These are phyloP conservation scores for Theobroma grandiflorum DNA, from an alignment of 441 rosid genomes.

Conservation along the genomic window DNA sequence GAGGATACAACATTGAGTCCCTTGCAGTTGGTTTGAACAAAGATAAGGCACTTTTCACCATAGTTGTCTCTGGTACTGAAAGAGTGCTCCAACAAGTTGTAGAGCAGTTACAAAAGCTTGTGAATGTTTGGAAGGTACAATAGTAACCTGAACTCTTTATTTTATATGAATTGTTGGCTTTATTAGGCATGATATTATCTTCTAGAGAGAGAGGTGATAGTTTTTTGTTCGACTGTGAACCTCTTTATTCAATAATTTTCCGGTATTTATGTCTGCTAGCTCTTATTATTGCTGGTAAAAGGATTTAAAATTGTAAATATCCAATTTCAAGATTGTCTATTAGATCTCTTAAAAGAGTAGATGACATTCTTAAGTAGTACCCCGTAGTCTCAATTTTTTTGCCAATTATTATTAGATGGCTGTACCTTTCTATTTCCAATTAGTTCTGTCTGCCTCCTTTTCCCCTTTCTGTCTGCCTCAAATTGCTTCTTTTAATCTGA, in stretches of 20 bases:
- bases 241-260: not conserved
- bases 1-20: conserved; percentile 78
- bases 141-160: not conserved
- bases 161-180: not conserved
- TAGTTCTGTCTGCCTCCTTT: not conserved
- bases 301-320: not conserved
- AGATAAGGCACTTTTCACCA: conserved; percentile 76
- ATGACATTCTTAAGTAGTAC: not conserved
- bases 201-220: not conserved
- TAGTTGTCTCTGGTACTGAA: conserved; percentile 75
- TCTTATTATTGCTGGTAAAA: not conserved
- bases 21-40: conserved; percentile 75
- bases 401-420: not conserved
- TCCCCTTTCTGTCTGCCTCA: conserved; percentile 11
- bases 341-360: not conserved
- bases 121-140: conserved; percentile 49
- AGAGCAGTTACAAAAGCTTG: conserved; percentile 79
- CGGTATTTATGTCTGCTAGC: not conserved
- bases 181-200: not conserved
- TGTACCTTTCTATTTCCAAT: not conserved
- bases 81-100: conserved; percentile 68
- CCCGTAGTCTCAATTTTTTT: not conserved
- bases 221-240: not conserved
- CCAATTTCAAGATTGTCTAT: not conserved
- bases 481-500: conserved; percentile 17